phyloP scores from a whole-genome alignment of 2,329 filamentous ascomycete species.

The Arthroderma uncinatum region DNA sequence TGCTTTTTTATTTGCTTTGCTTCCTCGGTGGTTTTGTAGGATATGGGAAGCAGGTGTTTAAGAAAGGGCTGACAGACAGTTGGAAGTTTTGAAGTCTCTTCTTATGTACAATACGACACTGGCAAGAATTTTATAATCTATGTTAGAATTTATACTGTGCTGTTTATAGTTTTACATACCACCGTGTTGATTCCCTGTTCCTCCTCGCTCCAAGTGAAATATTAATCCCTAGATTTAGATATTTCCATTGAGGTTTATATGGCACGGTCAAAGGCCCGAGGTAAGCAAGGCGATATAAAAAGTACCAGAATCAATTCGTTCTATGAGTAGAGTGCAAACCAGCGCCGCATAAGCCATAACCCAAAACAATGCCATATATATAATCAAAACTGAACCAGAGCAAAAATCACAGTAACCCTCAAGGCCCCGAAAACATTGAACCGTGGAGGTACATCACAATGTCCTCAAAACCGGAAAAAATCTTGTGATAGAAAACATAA shows the following conservation, averaged over 20 bases:
- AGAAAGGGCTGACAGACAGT: constrained; percentile 1
- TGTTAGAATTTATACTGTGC: neutral
- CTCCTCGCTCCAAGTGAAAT: too few relatives aligned
- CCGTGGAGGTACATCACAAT: neutral
- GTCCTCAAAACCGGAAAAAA: neutral
- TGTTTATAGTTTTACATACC: neutral
- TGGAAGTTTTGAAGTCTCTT: constrained; percentile 3
- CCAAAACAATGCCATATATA: constrained; percentile 2
- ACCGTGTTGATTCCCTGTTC: neutral
- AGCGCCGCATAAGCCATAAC: neutral
- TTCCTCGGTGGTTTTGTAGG: neutral
- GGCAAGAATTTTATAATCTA: constrained; percentile 2
- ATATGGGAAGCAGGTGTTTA: constrained; percentile 3
- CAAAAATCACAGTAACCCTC: neutral
- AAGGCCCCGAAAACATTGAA: neutral
- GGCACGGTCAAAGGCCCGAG: neutral
- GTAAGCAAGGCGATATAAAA: neutral
- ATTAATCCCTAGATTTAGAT: too few relatives aligned
- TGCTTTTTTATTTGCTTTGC: constrained; percentile 1
- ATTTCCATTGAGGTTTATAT: neutral
- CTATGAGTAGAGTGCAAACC: neutral
- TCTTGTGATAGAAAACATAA: neutral
- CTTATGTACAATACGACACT: constrained; percentile 4
- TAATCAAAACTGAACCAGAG: neutral
- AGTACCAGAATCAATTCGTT: neutral